Evolutionary conservation across 1,284 basidiomycete genomes (phyloP).

Genomic region (Ceratobasidium sp.): DNA sequence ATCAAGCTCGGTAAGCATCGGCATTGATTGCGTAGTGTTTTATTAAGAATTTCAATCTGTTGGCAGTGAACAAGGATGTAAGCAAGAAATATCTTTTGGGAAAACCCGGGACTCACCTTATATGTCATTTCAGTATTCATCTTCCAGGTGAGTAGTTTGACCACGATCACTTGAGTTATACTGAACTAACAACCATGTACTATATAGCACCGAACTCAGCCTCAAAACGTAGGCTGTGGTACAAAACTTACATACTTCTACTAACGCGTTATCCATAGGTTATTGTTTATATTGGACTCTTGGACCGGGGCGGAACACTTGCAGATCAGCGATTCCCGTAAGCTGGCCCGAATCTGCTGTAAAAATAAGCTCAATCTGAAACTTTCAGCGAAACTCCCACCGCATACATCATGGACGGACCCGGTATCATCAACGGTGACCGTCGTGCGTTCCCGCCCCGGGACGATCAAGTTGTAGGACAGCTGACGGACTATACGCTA

Average conservation of each 20-base stretch:
- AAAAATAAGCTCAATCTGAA: background rate
- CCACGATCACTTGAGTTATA: background rate
- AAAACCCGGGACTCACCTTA: background rate
- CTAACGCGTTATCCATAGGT: background rate
- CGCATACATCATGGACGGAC: background rate
- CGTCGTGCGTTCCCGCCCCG: background rate
- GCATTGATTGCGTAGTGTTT: background rate
- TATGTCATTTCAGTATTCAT: background rate
- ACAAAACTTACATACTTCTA: background rate
- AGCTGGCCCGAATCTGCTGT: background rate
- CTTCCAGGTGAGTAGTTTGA: background rate
- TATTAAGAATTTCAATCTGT: background rate
- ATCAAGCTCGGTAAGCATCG: background rate
- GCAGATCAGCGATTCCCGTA: slow-evolving; percentile 4
- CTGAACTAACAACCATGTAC: background rate
- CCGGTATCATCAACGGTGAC: background rate
- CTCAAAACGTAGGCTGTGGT: background rate
- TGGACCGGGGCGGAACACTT: slow-evolving; percentile 2
- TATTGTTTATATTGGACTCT: background rate
- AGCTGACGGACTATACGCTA: background rate
- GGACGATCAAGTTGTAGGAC: background rate
- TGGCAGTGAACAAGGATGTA: background rate
- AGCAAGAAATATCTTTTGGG: background rate
- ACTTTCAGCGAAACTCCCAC: background rate
- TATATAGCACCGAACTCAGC: background rate